phyloP scores from a whole-genome alignment of 176 grass and related monocot species.

The Ensete glaucum region DNA sequence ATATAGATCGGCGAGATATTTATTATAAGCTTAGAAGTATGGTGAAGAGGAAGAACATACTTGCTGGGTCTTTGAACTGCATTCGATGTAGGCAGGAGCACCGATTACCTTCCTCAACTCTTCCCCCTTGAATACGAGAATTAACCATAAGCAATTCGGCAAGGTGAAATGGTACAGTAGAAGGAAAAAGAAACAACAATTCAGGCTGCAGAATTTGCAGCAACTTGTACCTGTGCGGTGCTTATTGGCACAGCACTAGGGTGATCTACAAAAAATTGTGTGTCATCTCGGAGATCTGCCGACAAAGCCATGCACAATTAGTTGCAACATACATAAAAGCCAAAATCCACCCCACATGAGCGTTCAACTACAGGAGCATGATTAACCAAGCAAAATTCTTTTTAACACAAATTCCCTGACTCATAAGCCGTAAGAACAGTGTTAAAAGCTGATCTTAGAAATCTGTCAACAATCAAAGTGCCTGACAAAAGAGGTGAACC shows the following conservation, averaged over 20 bases:
- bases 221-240: neutral
- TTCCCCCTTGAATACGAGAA: constrained; percentile 21
- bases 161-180: neutral
- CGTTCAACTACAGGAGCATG: neutral
- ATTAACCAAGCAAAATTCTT: no score
- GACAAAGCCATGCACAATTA: neutral
- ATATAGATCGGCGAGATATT: no score
- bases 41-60: constrained; percentile 8
- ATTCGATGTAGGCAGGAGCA: constrained; percentile 35
- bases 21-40: neutral
- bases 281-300: constrained; percentile 1
- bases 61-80: constrained; percentile 41
- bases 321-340: neutral
- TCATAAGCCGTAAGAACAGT: no score
- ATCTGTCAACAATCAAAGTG: neutral
- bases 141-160: neutral
- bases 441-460: no score
- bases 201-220: neutral
- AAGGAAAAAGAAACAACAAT: neutral
- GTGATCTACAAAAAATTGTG: neutral
- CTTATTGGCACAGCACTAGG: neutral
- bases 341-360: no score
- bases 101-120: constrained; percentile 31
- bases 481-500: neutral
- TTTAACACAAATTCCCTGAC: no score